Percentiles rank a stretch among this genome's conserved stretches.
Conservation (phyloP, 257 asterid genomes). For the Solanum sejunctum region DNA sequence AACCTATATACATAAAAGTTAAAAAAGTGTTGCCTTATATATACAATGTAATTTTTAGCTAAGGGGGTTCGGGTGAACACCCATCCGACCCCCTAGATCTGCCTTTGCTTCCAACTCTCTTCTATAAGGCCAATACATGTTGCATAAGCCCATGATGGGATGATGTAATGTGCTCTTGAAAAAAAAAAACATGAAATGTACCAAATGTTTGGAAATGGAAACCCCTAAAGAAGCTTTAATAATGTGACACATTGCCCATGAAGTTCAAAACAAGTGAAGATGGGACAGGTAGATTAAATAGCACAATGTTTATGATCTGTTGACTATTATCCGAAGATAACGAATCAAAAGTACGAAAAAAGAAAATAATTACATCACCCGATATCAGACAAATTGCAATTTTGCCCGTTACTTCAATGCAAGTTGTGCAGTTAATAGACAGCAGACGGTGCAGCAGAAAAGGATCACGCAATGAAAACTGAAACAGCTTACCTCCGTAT, state of each 20-base stretch:
- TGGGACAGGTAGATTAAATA: background rate
- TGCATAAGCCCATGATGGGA: background rate
- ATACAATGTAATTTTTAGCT: background rate
- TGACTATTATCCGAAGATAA: background rate
- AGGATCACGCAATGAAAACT: background rate
- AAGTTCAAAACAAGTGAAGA: background rate
- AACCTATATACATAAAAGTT: no score
- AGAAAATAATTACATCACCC: background rate
- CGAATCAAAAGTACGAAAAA: background rate
- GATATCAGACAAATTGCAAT: background rate
- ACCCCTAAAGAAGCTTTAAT: background rate
- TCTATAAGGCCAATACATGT: background rate
- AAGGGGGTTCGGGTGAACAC: background rate
- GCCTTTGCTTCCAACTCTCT: background rate
- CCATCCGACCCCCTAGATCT: background rate
- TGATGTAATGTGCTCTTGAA: background rate
- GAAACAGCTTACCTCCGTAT: slow-evolving; percentile 63
- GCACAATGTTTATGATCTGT: background rate
- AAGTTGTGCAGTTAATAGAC: background rate
- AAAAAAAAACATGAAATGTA: background rate
- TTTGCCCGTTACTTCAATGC: background rate
- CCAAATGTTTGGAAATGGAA: background rate
- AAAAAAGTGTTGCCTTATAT: background rate
- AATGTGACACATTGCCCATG: background rate
- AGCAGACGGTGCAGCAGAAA: background rate